Evolutionary conservation across 345 rosid genomes (phyloP), one percentile per base, ranked within the genome.

Genomic region (Erodium maritimum): DNA sequence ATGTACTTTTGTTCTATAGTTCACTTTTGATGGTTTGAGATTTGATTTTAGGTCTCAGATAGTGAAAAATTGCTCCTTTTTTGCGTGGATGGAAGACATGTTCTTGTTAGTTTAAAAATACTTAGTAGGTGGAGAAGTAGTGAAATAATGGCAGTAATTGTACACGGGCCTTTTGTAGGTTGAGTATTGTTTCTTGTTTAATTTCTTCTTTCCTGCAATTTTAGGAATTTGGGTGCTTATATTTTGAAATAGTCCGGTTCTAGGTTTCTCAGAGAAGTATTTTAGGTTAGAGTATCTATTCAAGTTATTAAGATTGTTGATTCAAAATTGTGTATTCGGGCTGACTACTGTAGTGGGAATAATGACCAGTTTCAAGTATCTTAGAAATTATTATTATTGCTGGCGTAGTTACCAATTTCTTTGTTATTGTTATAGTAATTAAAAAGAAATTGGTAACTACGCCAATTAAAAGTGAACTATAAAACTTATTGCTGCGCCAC

Each of bases 1-100:
- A 82, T 56, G 21, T 19, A 24, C 20, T 24, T 34, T 53, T 17
- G 2, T 10, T 16, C 48, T 17, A 16, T 2, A 58, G 64, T 65
- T 67, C 34, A 19, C 45, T 54, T 64, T 60, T 17, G 25, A 50
- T 56, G 0, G 52, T 29, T 21, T 50, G 17, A 54, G 23, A 21
- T 54, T 23, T 54, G 0, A 14, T 54, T 54, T 37, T 37, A 37
- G 46, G 46, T 6, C 46, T 37, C 10, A 37, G 46, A 37, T 37
- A 1, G 46, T 25, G 33, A 25, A 25, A 25, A 25, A 25, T 25
- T 25, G 33, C 33, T 25, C 33, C 33, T 25, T 25, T 25, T 25
- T 25, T n/a, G n/a, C n/a, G 33, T 25, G 33, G 3, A 25, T 25
- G 33, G 33, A 25, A 25, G 7, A 7, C 33, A 12, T 5, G 46